Conservation (phyloP, 2,329 filamentous ascomycete species). For the Ampelomyces quisqualis region DNA sequence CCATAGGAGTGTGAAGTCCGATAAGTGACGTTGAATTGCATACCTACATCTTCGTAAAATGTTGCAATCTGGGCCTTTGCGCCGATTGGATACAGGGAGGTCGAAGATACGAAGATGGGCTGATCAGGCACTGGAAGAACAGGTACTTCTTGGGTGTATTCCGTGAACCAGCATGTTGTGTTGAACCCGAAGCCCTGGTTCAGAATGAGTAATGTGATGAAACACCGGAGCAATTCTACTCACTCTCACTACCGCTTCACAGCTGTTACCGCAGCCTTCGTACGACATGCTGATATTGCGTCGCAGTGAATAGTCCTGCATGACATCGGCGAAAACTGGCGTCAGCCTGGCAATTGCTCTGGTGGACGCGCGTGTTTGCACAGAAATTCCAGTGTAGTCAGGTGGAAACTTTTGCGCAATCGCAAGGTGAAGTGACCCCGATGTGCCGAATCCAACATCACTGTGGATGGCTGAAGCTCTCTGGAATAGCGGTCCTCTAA, state of each 20-base stretch:
- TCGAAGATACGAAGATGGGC: not conserved
- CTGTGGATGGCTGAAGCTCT: slow-evolving; percentile 3
- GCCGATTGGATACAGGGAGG: slow-evolving; percentile 2
- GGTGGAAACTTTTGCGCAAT: slow-evolving; percentile 2
- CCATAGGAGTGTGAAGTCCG: not conserved
- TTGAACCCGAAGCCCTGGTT: slow-evolving; percentile 3
- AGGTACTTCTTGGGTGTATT: not conserved
- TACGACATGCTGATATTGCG: slow-evolving; percentile 3
- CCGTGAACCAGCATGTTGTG: not conserved
- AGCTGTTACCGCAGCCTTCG: not conserved
- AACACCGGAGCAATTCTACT: too few relatives aligned
- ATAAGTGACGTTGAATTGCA: slow-evolving; percentile 4
- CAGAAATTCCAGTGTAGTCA: slow-evolving; percentile 1
- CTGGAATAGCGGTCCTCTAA: slow-evolving; percentile 4
- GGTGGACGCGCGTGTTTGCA: not conserved
- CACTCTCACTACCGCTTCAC: slow-evolving; percentile 1
- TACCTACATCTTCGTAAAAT: slow-evolving; percentile 1
- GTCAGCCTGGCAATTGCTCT: slow-evolving; percentile 1
- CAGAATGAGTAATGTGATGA: not conserved
- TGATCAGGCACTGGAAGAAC: not conserved
- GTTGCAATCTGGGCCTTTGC: not conserved
- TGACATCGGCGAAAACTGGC: slow-evolving; percentile 4
- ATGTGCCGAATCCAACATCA: not conserved
- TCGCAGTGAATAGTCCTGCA: slow-evolving; percentile 4
- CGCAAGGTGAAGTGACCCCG: not conserved